Evolutionary conservation across 1,139 yeast genomes (phyloP).

Genomic region (Geotrichum citri-aurantii): DNA sequence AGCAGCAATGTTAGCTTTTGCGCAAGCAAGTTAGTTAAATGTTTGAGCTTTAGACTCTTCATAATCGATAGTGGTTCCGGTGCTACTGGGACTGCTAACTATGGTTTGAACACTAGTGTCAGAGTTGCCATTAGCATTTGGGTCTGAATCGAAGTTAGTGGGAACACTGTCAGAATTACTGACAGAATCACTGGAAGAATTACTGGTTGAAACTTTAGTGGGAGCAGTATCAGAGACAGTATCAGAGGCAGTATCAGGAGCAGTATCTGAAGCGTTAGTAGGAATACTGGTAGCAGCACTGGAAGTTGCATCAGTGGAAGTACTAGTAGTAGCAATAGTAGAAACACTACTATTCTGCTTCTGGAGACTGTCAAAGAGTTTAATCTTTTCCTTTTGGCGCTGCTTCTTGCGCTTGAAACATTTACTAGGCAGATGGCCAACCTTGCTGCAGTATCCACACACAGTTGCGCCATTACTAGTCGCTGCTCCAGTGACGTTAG

Average conservation of each 20-base stretch:
- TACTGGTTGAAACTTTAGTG: neutral
- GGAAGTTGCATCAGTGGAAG: neutral
- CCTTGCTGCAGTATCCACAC: conserved; percentile 15
- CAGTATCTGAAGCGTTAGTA: neutral
- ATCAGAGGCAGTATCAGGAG: neutral
- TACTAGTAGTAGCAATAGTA: neutral
- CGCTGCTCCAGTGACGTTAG: neutral
- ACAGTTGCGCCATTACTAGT: neutral
- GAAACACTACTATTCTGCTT: neutral
- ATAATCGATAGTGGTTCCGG: neutral
- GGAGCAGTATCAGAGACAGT: neutral
- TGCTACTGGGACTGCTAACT: neutral
- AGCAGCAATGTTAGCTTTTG: neutral
- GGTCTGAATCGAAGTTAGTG: neutral
- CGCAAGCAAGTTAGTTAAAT: neutral
- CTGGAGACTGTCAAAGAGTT: conserved; percentile 13
- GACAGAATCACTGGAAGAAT: neutral
- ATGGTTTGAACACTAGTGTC: neutral
- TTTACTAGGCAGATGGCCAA: conserved; percentile 17
- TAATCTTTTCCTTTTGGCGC: conserved; percentile 17
- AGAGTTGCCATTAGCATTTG: neutral
- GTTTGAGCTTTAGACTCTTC: neutral
- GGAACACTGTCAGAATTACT: neutral
- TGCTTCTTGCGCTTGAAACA: conserved; percentile 18
- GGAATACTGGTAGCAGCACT: neutral